These are phyloP conservation scores for Borovskyia barvae DNA, from an alignment of 208 protist genomes.

Conservation along the genomic window DNA sequence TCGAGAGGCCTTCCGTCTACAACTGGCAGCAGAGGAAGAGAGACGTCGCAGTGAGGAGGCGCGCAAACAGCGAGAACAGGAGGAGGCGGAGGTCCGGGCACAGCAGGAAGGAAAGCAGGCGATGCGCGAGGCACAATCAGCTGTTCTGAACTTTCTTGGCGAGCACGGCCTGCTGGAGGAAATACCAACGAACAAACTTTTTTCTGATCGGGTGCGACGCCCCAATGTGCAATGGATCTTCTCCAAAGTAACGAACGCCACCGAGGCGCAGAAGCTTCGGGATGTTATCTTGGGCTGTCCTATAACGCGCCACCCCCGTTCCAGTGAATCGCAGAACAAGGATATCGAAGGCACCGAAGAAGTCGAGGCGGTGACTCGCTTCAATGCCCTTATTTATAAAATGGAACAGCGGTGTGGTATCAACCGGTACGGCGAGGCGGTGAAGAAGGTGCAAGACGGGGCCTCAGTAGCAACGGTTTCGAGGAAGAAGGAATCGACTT, in stretches of 20 bases:
- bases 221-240: conserved; percentile 78
- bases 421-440: conserved; percentile 80
- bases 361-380: conserved; percentile 64
- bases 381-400: conserved; percentile 62
- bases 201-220: conserved; percentile 49
- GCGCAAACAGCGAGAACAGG: conserved; percentile 37
- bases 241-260: conserved; percentile 46
- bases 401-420: conserved; percentile 66
- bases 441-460: conserved; percentile 54
- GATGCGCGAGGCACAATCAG: conserved; percentile 50
- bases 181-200: conserved; percentile 74
- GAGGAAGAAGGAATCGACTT: conserved; percentile 7
- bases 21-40: conserved; percentile 62
- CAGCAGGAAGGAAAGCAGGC: conserved; percentile 42
- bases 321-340: conserved; percentile 12
- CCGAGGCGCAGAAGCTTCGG: conserved; percentile 36
- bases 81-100: conserved; percentile 36
- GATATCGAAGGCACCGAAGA: conserved; percentile 21
- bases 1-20: conserved; percentile 71
- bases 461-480: conserved; percentile 4
- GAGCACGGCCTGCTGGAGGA: conserved; percentile 54
- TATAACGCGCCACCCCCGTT: conserved; percentile 15
- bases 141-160: conserved; percentile 45
- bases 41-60: conserved; percentile 47
- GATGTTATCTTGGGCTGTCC: conserved; percentile 29